These are phyloP conservation scores for Talaromyces piceae DNA, from an alignment of 2,329 filamentous ascomycete genomes.

Conservation along the genomic window DNA sequence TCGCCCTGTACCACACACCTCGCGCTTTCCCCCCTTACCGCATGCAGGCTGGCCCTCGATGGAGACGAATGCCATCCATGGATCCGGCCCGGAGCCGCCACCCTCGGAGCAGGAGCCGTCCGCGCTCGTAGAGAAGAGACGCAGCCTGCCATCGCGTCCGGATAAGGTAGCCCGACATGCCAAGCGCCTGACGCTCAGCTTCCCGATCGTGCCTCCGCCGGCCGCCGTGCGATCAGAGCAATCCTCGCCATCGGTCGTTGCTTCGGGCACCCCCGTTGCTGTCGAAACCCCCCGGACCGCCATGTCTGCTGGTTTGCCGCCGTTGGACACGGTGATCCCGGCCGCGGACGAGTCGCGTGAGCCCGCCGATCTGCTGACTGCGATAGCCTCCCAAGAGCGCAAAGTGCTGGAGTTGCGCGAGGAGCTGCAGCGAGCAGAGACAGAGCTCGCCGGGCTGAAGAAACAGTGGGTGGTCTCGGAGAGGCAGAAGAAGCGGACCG, in stretches of 20 bases:
- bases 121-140: not conserved
- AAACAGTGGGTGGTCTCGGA: conserved; percentile 75
- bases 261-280: conserved; percentile 7
- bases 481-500: conserved; percentile 64
- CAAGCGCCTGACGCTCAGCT: conserved; percentile 41
- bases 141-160: conserved; percentile 18
- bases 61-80: conserved; percentile 9
- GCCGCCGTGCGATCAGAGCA: conserved; percentile 17
- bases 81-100: conserved; percentile 5
- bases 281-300: conserved; percentile 4
- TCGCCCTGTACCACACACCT: not conserved
- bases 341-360: conserved; percentile 37
- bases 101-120: not conserved
- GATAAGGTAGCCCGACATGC: conserved; percentile 32
- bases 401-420: conserved; percentile 85
- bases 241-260: conserved; percentile 22
- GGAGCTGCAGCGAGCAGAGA: conserved; percentile 76
- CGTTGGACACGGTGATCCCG: conserved; percentile 16
- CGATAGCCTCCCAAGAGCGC: conserved; percentile 86
- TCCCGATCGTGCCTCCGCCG: conserved; percentile 33
- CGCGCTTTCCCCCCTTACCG: not conserved
- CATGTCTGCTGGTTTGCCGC: conserved; percentile 6
- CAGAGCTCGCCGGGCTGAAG: conserved; percentile 68
- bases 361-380: conserved; percentile 67
- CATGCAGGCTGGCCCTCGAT: conserved; percentile 7